Evolutionary conservation across 305 asterid genomes (phyloP), one percentile per base, ranked within the genome.

Genomic region (Fraxinus velutina): DNA sequence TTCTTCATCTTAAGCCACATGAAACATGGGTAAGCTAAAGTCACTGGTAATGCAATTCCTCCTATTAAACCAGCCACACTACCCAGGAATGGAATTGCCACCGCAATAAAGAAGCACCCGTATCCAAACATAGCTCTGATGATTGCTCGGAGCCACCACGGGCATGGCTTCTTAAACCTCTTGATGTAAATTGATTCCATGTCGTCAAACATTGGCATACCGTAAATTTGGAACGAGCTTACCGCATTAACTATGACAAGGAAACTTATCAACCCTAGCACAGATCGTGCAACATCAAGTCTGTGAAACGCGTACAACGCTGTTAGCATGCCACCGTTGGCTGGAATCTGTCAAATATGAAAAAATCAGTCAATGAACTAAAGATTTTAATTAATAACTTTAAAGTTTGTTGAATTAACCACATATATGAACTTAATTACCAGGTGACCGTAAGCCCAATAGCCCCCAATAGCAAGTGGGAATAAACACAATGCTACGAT

Each of bases 1-100:
- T 91, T 94, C 87, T 87, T 93, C 77, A 91, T 86, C 83, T 92
- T 93, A 21, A 94, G 88, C 98, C 98, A 94, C 98, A 94, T 94
- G 86, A 93, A 93, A 55, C 97, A 94, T 0, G 97, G 98, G 84
- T 90, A 92, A 5, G 93, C 92, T 79, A 94, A 83, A 0, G 98
- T 93, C 42, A 93, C 92, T 2, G 98, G 97, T 55, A 92, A 21
- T 0, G 98, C 82, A 29, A 93, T 84, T 3, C 97, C 97, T 29
- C 98, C 98, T 0, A 94, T 77, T 3, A 93, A 79, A 1, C 97
- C 97, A n/a, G 97, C 93, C 36, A 94, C 77, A 86, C 97, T 94
- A 0, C 90, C 77, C 84, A 94, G 42, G 86, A 94, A 94, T 0
- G 98, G 98, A 33, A 94, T 75, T 0, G 97, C 98, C 79, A 94